Evolutionary conservation across 441 rosid genomes (phyloP).

Genomic region (Manihot esculenta): DNA sequence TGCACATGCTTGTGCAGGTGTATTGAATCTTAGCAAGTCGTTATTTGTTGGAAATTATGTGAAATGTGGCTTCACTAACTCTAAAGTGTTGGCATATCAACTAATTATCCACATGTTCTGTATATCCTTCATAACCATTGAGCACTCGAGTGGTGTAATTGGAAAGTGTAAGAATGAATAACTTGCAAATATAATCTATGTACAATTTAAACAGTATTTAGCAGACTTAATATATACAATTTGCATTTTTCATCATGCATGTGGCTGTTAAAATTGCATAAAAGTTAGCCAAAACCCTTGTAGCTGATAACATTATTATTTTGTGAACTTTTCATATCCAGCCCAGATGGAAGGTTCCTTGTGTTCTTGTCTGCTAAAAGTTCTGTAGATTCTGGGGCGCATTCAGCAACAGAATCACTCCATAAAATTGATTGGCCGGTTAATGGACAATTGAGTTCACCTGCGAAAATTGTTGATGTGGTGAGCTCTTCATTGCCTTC

Average conservation of each 20-base stretch:
- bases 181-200: background rate
- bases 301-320: constrained; percentile 20
- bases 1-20: too few relatives aligned
- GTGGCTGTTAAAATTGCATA: constrained; percentile 29
- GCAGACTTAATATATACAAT: too few relatives aligned
- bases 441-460: constrained; percentile 45
- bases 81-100: background rate
- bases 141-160: background rate
- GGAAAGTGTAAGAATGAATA: background rate
- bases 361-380: constrained; percentile 70
- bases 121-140: background rate
- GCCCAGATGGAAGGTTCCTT: constrained; percentile 84
- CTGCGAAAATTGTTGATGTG: constrained; percentile 59
- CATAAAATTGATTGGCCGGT: constrained; percentile 79
- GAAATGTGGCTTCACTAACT: background rate
- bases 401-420: constrained; percentile 72
- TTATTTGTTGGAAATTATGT: background rate
- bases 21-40: background rate
- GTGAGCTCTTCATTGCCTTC: constrained; percentile 40
- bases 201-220: constrained; percentile 3
- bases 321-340: constrained; percentile 30
- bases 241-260: background rate
- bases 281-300: constrained; percentile 4
- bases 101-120: background rate
- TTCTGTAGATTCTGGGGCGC: constrained; percentile 83